Base-by-base conservation (phyloP, 2,329 filamentous ascomycete genomes). In the Monascus ruber region DNA sequence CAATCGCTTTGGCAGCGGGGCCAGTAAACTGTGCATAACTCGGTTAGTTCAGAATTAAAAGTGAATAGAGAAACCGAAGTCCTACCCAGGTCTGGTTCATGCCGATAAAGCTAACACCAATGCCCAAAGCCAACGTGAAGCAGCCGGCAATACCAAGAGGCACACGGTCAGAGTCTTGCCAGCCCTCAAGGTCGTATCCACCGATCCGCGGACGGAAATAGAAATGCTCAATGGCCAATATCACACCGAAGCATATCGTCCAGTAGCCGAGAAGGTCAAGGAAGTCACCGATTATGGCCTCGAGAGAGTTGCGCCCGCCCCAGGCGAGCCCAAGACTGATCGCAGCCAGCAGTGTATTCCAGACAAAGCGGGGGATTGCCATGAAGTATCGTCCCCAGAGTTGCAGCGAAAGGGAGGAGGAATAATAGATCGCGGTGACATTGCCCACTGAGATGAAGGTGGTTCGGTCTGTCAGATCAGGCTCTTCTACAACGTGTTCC, bases 61-160 rank as follows among this genome's bases (percentile, higher is more conserved):
- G 7, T 31, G 7, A n/a, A 10, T 32, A 35, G 34, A 24, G 8
- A 5, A 34, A 37, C 7, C 3, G 29, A 24, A 31, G 34, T 38
- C 41, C 3, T 42, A 51, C 48, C 48, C 48, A 50, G 24, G 46
- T 48, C 39, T 50, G 48, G 17, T 29, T 35, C 48, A 50, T 50
- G 11, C 48, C 48, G 6, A 48, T 26, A 28, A 47, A 46, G 24
- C 34, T 38, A 27, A 34, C 40, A 29, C 34, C 45, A 34, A 44
- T 47, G 8, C 46, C 47, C 24, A 39, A 39, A 10, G 46, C 28
- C 24, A 51, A 34, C 5, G 48, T 37, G 5, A 24, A 26, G 1
- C 37, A 35, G 6, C 36, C 48, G 3, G 48, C 48, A 3, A 50
- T n/a, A 9, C 48, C 48, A 11, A 42, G 29, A 5, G 48, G 48